These are phyloP conservation scores for Yamadazyma phyllophila DNA, from an alignment of 805 yeast genomes.

Conservation along the genomic window DNA sequence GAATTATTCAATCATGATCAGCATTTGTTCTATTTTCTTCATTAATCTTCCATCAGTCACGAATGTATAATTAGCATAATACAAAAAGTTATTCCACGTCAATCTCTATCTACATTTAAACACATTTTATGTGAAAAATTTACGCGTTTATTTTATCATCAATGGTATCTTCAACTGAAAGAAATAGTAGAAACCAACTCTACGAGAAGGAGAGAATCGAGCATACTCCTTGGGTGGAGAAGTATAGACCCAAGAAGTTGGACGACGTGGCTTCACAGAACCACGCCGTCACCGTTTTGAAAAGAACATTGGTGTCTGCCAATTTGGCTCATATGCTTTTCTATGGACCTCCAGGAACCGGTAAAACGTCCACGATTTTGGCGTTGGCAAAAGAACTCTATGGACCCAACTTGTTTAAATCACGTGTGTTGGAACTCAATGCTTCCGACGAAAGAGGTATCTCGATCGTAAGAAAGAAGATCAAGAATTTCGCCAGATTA, in stretches of 20 bases:
- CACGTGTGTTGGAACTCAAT: conserved; percentile 77
- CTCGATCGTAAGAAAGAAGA: conserved; percentile 79
- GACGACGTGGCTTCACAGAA: conserved; percentile 92
- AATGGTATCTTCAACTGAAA: conserved; percentile 5
- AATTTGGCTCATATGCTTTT: conserved; percentile 90
- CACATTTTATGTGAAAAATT: no score
- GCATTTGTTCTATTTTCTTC: not conserved
- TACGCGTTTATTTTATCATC: conserved; percentile 1
- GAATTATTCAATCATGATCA: conserved; percentile 32
- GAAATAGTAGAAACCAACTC: conserved; percentile 11
- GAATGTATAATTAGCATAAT: conserved; percentile 1
- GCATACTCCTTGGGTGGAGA: conserved; percentile 89
- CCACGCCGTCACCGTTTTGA: conserved; percentile 79
- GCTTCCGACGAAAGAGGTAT: conserved; percentile 94
- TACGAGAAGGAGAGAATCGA: conserved; percentile 44
- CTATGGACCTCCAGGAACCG: conserved; percentile 94
- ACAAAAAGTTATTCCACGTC: not conserved
- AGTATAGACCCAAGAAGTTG: conserved; percentile 84
- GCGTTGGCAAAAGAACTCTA: conserved; percentile 78
- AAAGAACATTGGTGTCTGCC: conserved; percentile 72
- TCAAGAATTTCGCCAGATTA: conserved; percentile 82
- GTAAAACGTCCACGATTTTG: conserved; percentile 83
- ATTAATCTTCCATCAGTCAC: not conserved
- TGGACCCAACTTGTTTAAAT: conserved; percentile 64
- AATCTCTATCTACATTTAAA: not conserved